Conservation (phyloP, 2,329 filamentous ascomycete species). For the Talaromyces sp. region DNA sequence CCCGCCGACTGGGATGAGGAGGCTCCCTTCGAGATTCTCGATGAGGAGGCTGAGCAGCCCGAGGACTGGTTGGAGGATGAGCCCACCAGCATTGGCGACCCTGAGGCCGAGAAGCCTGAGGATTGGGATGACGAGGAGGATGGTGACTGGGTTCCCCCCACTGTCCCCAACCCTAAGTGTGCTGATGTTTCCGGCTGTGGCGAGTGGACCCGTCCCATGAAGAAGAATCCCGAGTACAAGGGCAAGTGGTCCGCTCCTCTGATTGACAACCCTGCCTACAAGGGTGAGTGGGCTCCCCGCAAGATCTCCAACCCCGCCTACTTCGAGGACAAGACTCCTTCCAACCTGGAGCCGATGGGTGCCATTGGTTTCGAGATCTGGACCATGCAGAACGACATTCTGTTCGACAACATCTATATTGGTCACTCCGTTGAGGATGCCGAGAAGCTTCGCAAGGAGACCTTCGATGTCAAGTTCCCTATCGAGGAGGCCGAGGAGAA, state of each 20-base stretch:
- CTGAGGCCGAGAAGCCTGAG: slow-evolving; percentile 94
- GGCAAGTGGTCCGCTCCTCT: slow-evolving; percentile 94
- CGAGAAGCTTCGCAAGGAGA: slow-evolving; percentile 82
- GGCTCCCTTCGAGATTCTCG: slow-evolving; percentile 92
- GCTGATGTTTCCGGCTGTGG: slow-evolving; percentile 91
- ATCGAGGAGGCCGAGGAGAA: slow-evolving; percentile 80
- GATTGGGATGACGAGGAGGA: slow-evolving; percentile 99
- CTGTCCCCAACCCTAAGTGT: slow-evolving; percentile 94
- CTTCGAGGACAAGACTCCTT: slow-evolving; percentile 94
- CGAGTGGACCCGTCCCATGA: slow-evolving; percentile 87
- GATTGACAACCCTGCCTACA: slow-evolving; percentile 98
- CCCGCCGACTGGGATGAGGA: slow-evolving; percentile 99
- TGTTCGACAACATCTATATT: slow-evolving; percentile 99
- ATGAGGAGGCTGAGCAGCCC: slow-evolving; percentile 86
- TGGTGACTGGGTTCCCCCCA: slow-evolving; percentile 92
- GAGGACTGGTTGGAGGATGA: slow-evolving; percentile 96
- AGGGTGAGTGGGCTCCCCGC: slow-evolving; percentile 89
- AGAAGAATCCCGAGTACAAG: slow-evolving; percentile 96
- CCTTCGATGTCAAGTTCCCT: slow-evolving; percentile 84
- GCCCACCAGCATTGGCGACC: slow-evolving; percentile 79
- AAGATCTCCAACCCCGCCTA: slow-evolving; percentile 97
- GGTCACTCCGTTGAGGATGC: slow-evolving; percentile 95
- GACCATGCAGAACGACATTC: slow-evolving; percentile 99
- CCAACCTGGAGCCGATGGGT: slow-evolving; percentile 97
- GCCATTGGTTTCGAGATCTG: slow-evolving; percentile 95